Conservation (phyloP, 163 green algal species). For the Scenedesmus sp. region DNA sequence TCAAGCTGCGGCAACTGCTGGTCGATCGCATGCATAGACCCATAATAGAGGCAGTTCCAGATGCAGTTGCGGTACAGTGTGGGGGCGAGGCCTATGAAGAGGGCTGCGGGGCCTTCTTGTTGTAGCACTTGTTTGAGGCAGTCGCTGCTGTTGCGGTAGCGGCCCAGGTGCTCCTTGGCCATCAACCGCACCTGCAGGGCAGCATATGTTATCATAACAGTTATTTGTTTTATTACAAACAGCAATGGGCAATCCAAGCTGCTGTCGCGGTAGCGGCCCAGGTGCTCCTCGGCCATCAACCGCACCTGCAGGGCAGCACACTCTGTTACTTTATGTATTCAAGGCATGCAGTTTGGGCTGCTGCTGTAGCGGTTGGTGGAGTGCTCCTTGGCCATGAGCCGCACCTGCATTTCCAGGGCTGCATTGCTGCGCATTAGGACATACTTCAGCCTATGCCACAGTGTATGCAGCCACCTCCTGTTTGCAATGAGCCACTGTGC, state of each 20-base stretch:
- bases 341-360: not conserved
- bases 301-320: constrained; percentile 55
- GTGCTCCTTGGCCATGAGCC: too few relatives aligned
- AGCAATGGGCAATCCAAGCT: not conserved
- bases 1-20: constrained; percentile 11
- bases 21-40: constrained; percentile 59
- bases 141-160: constrained; percentile 67
- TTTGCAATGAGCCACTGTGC: too few relatives aligned
- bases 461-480: too few relatives aligned
- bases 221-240: not conserved
- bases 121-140: constrained; percentile 62
- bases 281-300: constrained; percentile 73
- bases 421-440: too few relatives aligned
- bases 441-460: too few relatives aligned
- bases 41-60: constrained; percentile 75
- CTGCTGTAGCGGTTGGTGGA: too few relatives aligned
- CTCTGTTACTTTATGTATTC: too few relatives aligned
- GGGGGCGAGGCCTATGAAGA: constrained; percentile 64
- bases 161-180: constrained; percentile 72
- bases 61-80: constrained; percentile 71
- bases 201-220: too few relatives aligned
- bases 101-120: constrained; percentile 57
- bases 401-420: too few relatives aligned
- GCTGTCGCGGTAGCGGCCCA: constrained; percentile 70
- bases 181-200: constrained; percentile 67